Evolutionary conservation across 768 basidiomycete species (phyloP), one percentile per base, ranked within the genome.

Genomic region (Termitomyces sp.): DNA sequence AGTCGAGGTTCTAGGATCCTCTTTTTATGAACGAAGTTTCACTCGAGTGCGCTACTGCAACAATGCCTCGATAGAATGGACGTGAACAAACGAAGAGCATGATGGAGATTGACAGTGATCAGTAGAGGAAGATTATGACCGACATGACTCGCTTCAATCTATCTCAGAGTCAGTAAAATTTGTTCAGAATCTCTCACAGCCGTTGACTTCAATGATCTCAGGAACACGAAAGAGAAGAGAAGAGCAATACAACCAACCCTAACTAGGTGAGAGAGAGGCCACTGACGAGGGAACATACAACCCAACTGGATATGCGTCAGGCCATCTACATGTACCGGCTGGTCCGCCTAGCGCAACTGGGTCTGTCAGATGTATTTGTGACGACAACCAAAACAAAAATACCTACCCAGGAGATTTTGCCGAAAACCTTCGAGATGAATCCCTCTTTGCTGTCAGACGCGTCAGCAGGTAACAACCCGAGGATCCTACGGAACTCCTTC

Each of bases 361-460:
- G 37, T 11, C 17, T 1, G 44, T 55, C 12, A 55, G 46, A 19
- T 15, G 38, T 33, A 30, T 31, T 40, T 26, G 9, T 23, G 10
- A 26, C 12, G 7, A 28, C 17, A 8, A 26, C 14, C 12, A 45
- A 17, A 33, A 5, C 10, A 15, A 23, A 15, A 3, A n/a, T 19
- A 30, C 37, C 12, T 47, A 48, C 56, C 56, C 56, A 48, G 19
- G 44, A 45, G 4, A 57, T 53, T 31, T 43, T 57, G 14, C 56
- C 56, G 26, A 57, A 57, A 7, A 57, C 38, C 21, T 53, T 57
- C 0, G 56, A 57, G n/a, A 57, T 57, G n/a, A 57, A 57, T 11
- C 56, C 56, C 14, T 57, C 56, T 31, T 53, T 57, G 14, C 11
- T 48, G 6, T 26, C 51, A 23, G 50, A 50, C 5, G 55, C 30